phyloP scores from a whole-genome alignment of 176 grass and related monocot genomes.

The Oryza brachyantha region DNA sequence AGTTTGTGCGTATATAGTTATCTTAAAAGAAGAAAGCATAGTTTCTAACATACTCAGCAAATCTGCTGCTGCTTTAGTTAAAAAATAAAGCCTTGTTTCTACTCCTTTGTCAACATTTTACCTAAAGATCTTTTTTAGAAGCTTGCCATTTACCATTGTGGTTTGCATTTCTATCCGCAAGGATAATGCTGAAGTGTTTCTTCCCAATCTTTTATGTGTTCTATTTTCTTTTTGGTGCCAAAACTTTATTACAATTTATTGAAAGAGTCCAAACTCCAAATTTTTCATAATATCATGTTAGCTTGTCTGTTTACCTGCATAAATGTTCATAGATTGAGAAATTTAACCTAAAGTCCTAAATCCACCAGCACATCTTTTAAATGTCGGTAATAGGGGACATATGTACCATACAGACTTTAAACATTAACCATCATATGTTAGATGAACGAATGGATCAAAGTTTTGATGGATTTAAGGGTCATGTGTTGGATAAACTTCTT shows the following conservation, averaged over 20 bases:
- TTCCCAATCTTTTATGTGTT: neutral
- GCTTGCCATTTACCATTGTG: conserved; percentile 1
- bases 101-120: neutral
- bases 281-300: neutral
- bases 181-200: neutral
- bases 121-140: neutral
- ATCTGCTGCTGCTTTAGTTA: too few relatives aligned
- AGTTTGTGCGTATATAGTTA: conserved; percentile 1
- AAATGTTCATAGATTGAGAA: neutral
- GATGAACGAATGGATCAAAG: neutral
- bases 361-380: neutral
- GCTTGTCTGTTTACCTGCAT: neutral
- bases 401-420: neutral
- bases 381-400: neutral
- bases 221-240: neutral
- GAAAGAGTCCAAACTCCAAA: conserved; percentile 6
- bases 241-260: neutral
- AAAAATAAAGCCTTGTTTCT: neutral
- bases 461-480: conserved; percentile 1
- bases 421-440: neutral
- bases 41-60: too few relatives aligned
- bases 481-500: neutral
- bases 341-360: neutral
- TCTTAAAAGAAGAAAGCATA: neutral
- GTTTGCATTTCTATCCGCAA: neutral